Evolutionary conservation across 345 rosid species (phyloP).

Genomic region (Ricinus communis): DNA sequence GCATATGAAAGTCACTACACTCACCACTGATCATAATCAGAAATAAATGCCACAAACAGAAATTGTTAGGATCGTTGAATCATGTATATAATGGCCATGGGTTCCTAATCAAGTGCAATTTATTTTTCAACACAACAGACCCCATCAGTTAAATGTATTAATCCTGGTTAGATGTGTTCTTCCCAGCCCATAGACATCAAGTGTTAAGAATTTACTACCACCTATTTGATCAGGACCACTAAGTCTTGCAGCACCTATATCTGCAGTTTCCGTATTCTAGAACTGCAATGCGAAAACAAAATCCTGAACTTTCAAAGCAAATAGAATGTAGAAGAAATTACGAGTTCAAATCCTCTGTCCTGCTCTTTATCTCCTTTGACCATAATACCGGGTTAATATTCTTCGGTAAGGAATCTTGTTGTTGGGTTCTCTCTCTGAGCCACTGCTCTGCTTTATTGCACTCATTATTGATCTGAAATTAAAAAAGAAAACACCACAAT

Average conservation of each 20-base stretch:
- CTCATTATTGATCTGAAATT: constrained; percentile 55
- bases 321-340: constrained; percentile 18
- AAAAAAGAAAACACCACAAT: constrained; percentile 15
- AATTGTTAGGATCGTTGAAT: neutral
- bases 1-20: neutral
- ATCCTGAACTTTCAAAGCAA: constrained; percentile 4
- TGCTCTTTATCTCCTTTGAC: constrained; percentile 62
- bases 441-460: constrained; percentile 69
- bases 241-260: neutral
- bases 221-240: neutral
- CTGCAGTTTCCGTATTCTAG: neutral
- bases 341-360: constrained; percentile 48
- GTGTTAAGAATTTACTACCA: too few relatives aligned
- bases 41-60: neutral
- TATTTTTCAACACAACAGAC: neutral
- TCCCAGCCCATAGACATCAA: neutral
- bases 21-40: neutral
- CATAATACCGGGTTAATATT: constrained; percentile 51
- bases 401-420: constrained; percentile 53
- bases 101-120: too few relatives aligned
- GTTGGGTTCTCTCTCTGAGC: constrained; percentile 55
- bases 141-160: neutral
- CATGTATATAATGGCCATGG: neutral
- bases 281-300: neutral
- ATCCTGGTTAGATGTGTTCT: neutral